Percentiles rank a stretch among this genome's conserved stretches.
phyloP scores from a whole-genome alignment of 257 asterid species.

The Orobanche coerulescens region DNA sequence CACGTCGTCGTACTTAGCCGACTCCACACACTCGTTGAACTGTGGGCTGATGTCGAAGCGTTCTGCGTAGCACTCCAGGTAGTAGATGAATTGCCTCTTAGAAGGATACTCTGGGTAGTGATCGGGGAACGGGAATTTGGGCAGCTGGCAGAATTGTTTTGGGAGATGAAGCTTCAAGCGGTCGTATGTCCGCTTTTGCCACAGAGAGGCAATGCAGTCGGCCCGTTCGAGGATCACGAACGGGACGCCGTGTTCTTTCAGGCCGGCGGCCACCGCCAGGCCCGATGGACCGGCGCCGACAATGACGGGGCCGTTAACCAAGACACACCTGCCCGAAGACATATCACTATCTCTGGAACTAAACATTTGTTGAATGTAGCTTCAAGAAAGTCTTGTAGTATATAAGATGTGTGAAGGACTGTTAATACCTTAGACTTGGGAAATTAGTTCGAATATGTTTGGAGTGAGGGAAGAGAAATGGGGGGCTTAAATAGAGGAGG shows the following conservation, averaged over 20 bases:
- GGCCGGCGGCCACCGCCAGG: constrained; percentile 86
- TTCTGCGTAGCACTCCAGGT: constrained; percentile 56
- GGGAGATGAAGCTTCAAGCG: constrained; percentile 85
- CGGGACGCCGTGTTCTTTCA: constrained; percentile 58
- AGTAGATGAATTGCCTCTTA: constrained; percentile 59
- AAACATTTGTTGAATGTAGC: constrained; percentile 60
- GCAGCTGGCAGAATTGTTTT: constrained; percentile 69
- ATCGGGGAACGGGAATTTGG: constrained; percentile 61
- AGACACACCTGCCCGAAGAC: constrained; percentile 52
- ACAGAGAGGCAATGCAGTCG: constrained; percentile 82
- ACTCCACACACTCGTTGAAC: constrained; percentile 59
- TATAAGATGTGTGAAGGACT: too few relatives aligned
- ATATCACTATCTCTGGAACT: constrained; percentile 35
- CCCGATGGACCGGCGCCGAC: constrained; percentile 97
- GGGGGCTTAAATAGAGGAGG: constrained; percentile 50
- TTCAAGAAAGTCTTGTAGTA: too few relatives aligned
- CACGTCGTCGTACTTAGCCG: constrained; percentile 67
- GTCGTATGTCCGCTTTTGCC: constrained; percentile 86
- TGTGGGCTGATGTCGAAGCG: constrained; percentile 53
- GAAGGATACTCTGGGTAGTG: constrained; percentile 76
- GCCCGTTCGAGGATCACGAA: constrained; percentile 60
- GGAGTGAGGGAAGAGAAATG: constrained; percentile 6
- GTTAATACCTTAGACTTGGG: too few relatives aligned
- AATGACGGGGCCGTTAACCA: constrained; percentile 83
- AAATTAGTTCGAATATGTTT: too few relatives aligned